Base-by-base conservation (phyloP, 129 eudicot species). In the Heracleum sosnowskyi region DNA sequence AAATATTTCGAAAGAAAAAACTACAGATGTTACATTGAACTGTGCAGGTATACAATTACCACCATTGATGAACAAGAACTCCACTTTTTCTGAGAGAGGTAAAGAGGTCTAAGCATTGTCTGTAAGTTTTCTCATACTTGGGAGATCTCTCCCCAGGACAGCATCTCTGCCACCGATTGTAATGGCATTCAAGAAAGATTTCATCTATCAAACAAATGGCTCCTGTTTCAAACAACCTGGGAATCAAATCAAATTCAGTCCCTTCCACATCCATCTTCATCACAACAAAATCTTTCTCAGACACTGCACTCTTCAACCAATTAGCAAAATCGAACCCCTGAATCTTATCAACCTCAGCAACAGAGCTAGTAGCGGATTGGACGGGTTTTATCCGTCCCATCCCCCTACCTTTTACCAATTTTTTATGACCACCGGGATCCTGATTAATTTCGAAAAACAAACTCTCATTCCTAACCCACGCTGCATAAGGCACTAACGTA, bases 251-350 rank as follows among this genome's bases (percentile, higher is more conserved):
- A 46, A 94, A 94, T 76, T 94, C 98, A 10, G 98, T 90, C 84
- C 97, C 98, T 88, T 95, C 98, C 29, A 95, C 90, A 80, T 95
- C 98, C 98, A 95, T 95, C 86, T 95, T 95, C 96, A 95, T 87
- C 79, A 95, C 98, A 49, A 95, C 98, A 79, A 85, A 95, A 78
- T 95, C 98, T 74, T 73, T 86, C 85, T 95, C 86, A 0, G 91
- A 60, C 46, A 91, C 93, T 0, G 91, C 83, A 18, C 63, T 80
- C 85, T 84, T 95, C 89, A 95, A 82, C 98, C 98, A 95, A 11
- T 91, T 83, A 18, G 97, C 97, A 86, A 95, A 95, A 66, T 95
- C 96, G 76, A 95, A 95, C 6, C 98, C 98, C 63, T 84, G 88
- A 70, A 95, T 95, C 86, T 86, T 86, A 80, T 95, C 92, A 64